Base-by-base conservation (phyloP, 2,329 filamentous ascomycete species). In the Fusarium burgessii region DNA sequence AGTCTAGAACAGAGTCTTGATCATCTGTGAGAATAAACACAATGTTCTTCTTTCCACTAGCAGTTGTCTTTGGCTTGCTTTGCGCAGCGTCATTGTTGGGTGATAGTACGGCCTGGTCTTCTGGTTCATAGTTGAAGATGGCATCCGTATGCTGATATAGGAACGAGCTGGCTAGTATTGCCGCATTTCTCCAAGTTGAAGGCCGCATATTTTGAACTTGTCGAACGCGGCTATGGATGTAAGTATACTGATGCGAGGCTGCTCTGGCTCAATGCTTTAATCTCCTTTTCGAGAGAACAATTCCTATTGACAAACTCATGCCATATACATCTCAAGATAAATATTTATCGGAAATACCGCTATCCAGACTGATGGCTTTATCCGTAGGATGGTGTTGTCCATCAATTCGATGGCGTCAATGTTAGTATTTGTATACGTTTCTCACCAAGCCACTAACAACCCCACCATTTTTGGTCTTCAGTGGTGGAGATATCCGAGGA, bases 21-120 rank as follows among this genome's bases (percentile, higher is more conserved):
- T 92, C 91, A 66, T 92, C 91, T 0, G 89, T 90, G 41, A 92
- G 82, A 62, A 92, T 88, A 74, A 92, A 90, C 23, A 93, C 81
- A 47, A 92, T 87, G 68, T 92, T 92, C 59, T 76, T 77, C 41
- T 63, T 76, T 27, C 38, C 23, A 9, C n/a, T 43, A 61, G 23
- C 20, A 0, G 17, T 17, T 12, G 33, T 23, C 11, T 45, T 41
- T 5, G 23, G 41, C n/a, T 47, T 41, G 0, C 9, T 43, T 3
- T 35, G 36, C 18, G 11, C n/a, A 35, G 32, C n/a, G 4, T 36
- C 41, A n/a, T 65, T 12, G 1, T 50, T 42, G 6, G 55, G 17
- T 7, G 45, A 25, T 2, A 74, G 6, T 0, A 63, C 12, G 1
- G 43, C 27, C 20, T 72, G 61, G 8, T 69, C 56, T 23, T 52